Conservation (phyloP, 768 basidiomycete species). For the Pulveroboletus frians region DNA sequence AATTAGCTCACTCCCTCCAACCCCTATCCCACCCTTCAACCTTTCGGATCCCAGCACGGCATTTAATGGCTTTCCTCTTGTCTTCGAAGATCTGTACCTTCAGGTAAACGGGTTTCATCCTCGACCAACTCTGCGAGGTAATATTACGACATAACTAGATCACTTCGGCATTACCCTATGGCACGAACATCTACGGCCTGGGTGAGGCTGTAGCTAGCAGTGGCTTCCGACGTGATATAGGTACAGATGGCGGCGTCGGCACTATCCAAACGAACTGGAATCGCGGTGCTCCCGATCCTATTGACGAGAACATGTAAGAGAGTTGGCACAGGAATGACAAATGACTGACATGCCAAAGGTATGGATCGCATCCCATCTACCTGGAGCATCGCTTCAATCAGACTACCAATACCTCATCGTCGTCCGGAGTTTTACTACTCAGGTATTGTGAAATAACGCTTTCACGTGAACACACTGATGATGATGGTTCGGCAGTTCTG, state of each 20-base stretch:
- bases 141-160: constrained; percentile 35
- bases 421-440: constrained; percentile 75
- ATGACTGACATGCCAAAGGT: constrained; percentile 34
- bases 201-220: constrained; percentile 69
- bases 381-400: constrained; percentile 66
- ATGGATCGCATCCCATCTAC: constrained; percentile 70
- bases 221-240: constrained; percentile 61
- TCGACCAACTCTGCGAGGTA: neutral
- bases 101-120: constrained; percentile 38
- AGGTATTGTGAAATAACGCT: constrained; percentile 36
- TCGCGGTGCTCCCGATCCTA: constrained; percentile 55
- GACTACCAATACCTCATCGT: constrained; percentile 44
- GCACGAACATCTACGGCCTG: constrained; percentile 73
- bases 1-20: constrained; percentile 50
- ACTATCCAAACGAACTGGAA: constrained; percentile 69
- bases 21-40: constrained; percentile 56
- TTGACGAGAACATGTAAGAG: constrained; percentile 61
- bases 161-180: constrained; percentile 57
- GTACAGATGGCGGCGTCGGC: constrained; percentile 42
- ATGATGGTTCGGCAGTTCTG: constrained; percentile 39
- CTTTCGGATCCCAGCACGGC: constrained; percentile 47
- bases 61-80: constrained; percentile 59
- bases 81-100: constrained; percentile 79
- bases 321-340: neutral
- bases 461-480: constrained; percentile 1